A percentile compares a stretch with the other conserved stretches of the same genome.
These are phyloP conservation scores for Jaltomata sinuosa DNA, from an alignment of 257 asterid genomes.

Conservation along the genomic window DNA sequence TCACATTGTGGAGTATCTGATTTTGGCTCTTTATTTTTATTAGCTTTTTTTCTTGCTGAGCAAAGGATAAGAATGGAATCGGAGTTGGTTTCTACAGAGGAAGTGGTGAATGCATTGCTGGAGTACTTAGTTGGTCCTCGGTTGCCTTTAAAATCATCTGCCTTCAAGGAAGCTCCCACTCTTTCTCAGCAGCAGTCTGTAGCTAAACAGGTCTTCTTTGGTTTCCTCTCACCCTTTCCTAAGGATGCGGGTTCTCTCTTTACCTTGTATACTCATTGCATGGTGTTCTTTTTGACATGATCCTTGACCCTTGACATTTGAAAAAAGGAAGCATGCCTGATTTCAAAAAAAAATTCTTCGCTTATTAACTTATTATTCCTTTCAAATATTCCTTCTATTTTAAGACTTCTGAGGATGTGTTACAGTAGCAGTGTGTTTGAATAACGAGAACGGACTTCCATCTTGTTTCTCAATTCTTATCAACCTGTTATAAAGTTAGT, in stretches of 20 bases:
- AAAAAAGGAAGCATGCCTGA: neutral
- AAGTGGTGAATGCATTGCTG: constrained; percentile 34
- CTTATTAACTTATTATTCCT: neutral
- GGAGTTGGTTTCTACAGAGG: constrained; percentile 26
- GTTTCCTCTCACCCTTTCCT: neutral
- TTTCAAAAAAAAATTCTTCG: neutral
- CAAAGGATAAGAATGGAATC: neutral
- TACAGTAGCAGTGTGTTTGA: neutral
- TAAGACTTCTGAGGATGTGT: neutral
- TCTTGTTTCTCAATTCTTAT: neutral
- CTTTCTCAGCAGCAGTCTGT: constrained; percentile 25
- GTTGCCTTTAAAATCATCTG: constrained; percentile 22
- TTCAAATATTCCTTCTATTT: neutral
- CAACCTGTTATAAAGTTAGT: neutral
- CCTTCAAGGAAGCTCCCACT: constrained; percentile 18
- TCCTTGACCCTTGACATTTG: neutral
- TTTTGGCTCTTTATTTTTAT: neutral
- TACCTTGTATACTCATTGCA: neutral
- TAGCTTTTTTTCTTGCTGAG: neutral
- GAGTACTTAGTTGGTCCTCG: constrained; percentile 42
- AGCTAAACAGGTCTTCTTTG: constrained; percentile 45
- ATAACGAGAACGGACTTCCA: neutral
- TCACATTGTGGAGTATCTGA: neutral
- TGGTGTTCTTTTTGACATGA: neutral
- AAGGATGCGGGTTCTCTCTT: neutral